Base-by-base conservation (phyloP, 176 grass and related monocot genomes). In the Oryza nivara region DNA sequence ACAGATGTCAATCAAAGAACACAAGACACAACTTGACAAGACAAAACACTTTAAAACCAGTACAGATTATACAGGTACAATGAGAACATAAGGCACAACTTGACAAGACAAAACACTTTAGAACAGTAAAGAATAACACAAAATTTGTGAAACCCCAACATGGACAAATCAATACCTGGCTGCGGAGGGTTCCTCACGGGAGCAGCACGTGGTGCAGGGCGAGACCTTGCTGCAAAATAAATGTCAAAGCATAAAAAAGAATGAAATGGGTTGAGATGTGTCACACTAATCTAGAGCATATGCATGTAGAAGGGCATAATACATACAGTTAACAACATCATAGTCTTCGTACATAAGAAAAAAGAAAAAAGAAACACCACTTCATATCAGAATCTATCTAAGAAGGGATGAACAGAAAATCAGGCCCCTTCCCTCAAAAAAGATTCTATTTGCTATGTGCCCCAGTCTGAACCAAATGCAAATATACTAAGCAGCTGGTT, bases 141-240 rank as follows among this genome's bases (percentile, higher is more conserved):
- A 12, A 41, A n/a, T 43, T 64, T 26, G 23, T 2, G 23, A 47
- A 6, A 25, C 26, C 20, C 5, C 19, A 11, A 23, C 58, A 61
- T 8, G 16, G 38, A 11, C 19, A 26, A 1, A 14, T 20, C 26
- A 11, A 11, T 90, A 98, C 96, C 96, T 88, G 87, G 89, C 78
- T 92, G 91, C 0, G 93, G 96, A 60, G 92, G 85, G 73, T 95
- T 92, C 47, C 91, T 92, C 67, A 93, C 65, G 0, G 93, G 83
- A 65, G 96, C 91, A 40, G 81, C 76, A 16, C 96, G 96, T 17
- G 96, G 86, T 72, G 91, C 89, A 82, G 93, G 75, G 43, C 91
- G 93, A 0, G 96, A 88, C 54, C 93, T 89, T 91, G 84, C 93
- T 99, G 83, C 40, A 48, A 76, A 85, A 70, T 3, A 69, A 70